Evolutionary conservation across 805 yeast species (phyloP), one percentile per base, ranked within the genome.

Genomic region (Saturnispora dispora): DNA sequence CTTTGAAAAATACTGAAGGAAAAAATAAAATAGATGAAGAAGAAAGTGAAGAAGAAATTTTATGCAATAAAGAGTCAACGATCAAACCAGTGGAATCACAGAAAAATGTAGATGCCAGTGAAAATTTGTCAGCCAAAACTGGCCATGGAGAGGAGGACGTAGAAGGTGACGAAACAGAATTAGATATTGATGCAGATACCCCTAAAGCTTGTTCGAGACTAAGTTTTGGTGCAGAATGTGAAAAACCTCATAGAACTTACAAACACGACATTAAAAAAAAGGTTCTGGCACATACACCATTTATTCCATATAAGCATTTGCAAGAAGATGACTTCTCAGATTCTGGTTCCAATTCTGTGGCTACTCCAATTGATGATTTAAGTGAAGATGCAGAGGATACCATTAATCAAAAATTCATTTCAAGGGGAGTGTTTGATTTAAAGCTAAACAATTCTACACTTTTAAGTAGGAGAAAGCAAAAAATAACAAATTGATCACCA

Each of bases 371-470:
- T 18, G 37, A 28, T 20, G 41, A 37, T 37, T 9, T 37, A 13
- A 37, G 18, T 37, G 45, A 22, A 25, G 23, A 25, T n/a, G 23
- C 27, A 3, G 53, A 40, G 20, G 46, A 47, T 39, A 48, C 18
- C 46, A 48, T 47, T 79, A 55, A 53, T 18, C 45, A 55, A 25
- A 46, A 37, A 23, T 33, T 55, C 44, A 36, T 28, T 23, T 35
- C 44, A 20, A 53, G 53, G 36, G 43, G 48, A 13, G 41, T 47
- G 4, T 55, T 83, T 56, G 84, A 83, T 50, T 70, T 84, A 53
- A 79, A 77, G 54, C 64, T 84, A 59, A 80, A 79, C 51, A 83
- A 83, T 20, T 80, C 87, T 43, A 82, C 83, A 32, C 65, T 84
- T 53, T 66, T 84, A 37, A 76, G 80, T 45, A 70, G 88, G 50